Evolutionary conservation across 305 asterid species (phyloP), one percentile per base, ranked within the genome.

Genomic region (Stenogyne calaminthoides): DNA sequence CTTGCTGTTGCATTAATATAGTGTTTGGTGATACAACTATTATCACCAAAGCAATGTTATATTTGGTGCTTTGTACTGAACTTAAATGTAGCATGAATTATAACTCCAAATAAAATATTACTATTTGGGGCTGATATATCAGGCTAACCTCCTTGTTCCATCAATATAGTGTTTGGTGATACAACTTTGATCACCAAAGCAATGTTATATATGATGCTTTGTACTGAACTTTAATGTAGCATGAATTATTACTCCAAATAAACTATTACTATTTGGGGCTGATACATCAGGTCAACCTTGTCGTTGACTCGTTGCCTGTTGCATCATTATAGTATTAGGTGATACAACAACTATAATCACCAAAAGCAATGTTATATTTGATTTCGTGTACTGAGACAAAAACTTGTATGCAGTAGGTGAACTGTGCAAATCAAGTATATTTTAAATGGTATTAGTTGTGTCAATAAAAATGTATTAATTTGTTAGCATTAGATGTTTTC

Each of bases 121-220:
- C 22, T 79, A 86, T 74, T 62, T 72, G 96, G 79, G 85, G 98
- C 92, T 88, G 69, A 88, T 90, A 89, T 62, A 80, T 85, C 98
- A 89, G 74, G 89, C 95, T 49, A 32, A 76, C 63, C 78, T 85
- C 64, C 71, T 56, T 93, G 81, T 91, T 75, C 96, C 98, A 91
- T 89, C 95, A 67, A 29, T 42, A 16, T 52, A 67, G 69, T 68
- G 80, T 78, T 83, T 74, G 75, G 88, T 78, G 86, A 83, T 80
- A 70, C 75, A 74, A 84, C 91, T 86, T 47, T 22, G 44, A 78
- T 83, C 92, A 80, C 84, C 86, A 86, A 84, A 80, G 52, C 80
- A 82, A 78, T 72, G 71, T 58, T 19, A 55, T 18, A 32, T 67
- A 55, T 59, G 84, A 88, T 87, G 96, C 96, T 76, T 42, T 69